Percentiles rank a stretch among this genome's conserved stretches.
These are phyloP conservation scores for Podaxis sp. DNA, from an alignment of 768 basidiomycete species.

Conservation along the genomic window DNA sequence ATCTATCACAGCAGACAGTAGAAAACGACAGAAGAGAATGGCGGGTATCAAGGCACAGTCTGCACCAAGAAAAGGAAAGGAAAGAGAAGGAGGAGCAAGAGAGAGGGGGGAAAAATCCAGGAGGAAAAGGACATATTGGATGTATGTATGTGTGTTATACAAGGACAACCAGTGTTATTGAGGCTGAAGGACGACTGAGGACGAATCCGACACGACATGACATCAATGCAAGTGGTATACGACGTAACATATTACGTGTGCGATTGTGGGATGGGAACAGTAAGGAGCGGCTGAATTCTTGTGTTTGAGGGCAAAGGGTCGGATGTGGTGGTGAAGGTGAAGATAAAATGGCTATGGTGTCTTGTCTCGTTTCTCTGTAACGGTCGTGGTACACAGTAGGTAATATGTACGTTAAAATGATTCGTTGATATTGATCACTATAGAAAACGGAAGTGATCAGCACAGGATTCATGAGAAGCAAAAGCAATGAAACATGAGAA, in stretches of 20 bases:
- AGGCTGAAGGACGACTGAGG: not conserved
- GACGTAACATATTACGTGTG: conserved; percentile 9
- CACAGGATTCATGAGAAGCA: not conserved
- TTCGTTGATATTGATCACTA: conserved; percentile 11
- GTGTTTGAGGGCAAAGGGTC: not conserved
- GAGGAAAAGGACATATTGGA: not conserved
- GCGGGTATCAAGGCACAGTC: conserved; percentile 6
- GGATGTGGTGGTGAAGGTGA: not conserved
- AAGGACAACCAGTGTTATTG: not conserved
- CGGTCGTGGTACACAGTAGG: conserved; percentile 15
- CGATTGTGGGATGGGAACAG: not conserved
- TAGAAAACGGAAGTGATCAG: not conserved
- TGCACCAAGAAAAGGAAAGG: not conserved
- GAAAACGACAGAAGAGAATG: not conserved
- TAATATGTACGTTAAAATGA: conserved; percentile 15
- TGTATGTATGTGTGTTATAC: not conserved
- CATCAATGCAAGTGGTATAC: conserved; percentile 15
- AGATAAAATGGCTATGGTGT: conserved; percentile 5
- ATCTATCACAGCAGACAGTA: conserved; percentile 10
- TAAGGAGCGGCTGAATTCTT: not conserved
- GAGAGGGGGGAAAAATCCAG: not conserved
- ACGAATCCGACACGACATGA: conserved; percentile 2
- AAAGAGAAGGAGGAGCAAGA: not conserved
- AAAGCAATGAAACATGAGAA: not conserved
- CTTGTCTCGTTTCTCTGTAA: conserved; percentile 14